Evolutionary conservation across 345 rosid species (phyloP).

Genomic region (Citrus glauca): DNA sequence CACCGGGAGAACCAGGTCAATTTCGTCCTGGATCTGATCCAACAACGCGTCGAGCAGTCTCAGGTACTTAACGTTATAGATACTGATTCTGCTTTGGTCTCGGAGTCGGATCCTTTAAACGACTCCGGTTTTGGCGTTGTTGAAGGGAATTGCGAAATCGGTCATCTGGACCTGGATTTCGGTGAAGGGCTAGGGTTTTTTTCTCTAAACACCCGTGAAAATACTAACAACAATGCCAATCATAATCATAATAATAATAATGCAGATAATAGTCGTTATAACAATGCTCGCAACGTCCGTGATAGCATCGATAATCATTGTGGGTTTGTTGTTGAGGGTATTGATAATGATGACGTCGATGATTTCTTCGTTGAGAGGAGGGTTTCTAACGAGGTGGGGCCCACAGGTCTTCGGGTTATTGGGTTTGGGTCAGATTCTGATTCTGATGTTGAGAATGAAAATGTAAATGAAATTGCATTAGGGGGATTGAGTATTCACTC

Average conservation of each 20-base stretch:
- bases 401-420: slow-evolving; percentile 25
- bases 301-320: slow-evolving; percentile 3
- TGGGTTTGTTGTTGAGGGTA: slow-evolving; percentile 28
- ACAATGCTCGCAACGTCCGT: not conserved
- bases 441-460: slow-evolving; percentile 20
- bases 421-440: slow-evolving; percentile 52
- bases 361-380: slow-evolving; percentile 54
- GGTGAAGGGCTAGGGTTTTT: slow-evolving; percentile 50
- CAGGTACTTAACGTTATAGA: slow-evolving; percentile 27
- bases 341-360: slow-evolving; percentile 34
- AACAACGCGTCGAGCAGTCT: slow-evolving; percentile 89
- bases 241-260: not conserved
- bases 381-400: slow-evolving; percentile 33
- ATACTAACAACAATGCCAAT: slow-evolving; percentile 6
- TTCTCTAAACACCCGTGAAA: slow-evolving; percentile 23
- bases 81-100: slow-evolving; percentile 14
- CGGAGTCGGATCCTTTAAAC: slow-evolving; percentile 30
- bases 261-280: not conserved
- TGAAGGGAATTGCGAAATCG: slow-evolving; percentile 33
- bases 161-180: slow-evolving; percentile 39
- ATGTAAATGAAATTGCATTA: slow-evolving; percentile 30
- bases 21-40: slow-evolving; percentile 89
- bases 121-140: slow-evolving; percentile 41
- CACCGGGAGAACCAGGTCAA: slow-evolving; percentile 56
- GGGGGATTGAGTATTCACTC: slow-evolving; percentile 39